Conservation (phyloP, 2,329 filamentous ascomycete species). For the Phoma sp. region DNA sequence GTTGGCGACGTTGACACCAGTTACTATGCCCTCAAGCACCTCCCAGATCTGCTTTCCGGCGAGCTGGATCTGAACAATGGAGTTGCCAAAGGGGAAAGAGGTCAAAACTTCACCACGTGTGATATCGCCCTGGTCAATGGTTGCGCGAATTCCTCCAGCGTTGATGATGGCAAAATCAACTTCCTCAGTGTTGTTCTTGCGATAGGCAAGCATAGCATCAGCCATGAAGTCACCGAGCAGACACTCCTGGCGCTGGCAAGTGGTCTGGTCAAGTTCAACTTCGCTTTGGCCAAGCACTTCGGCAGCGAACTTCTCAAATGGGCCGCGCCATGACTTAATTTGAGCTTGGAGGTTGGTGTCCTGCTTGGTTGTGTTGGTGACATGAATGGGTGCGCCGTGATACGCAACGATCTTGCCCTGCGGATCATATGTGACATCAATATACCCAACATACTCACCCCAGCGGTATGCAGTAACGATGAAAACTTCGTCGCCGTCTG, state of each 20-base stretch:
- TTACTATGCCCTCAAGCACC: slow-evolving; percentile 66
- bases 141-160: slow-evolving; percentile 69
- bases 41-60: slow-evolving; percentile 63
- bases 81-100: slow-evolving; percentile 71
- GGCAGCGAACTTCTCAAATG: slow-evolving; percentile 67
- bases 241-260: slow-evolving; percentile 67
- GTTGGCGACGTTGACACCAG: slow-evolving; percentile 63
- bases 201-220: slow-evolving; percentile 68
- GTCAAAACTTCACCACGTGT: slow-evolving; percentile 70
- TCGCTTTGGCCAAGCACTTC: slow-evolving; percentile 64
- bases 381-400: slow-evolving; percentile 68
- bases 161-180: slow-evolving; percentile 69
- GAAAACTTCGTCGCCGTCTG: slow-evolving; percentile 71
- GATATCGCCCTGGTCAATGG: slow-evolving; percentile 67
- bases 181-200: slow-evolving; percentile 56
- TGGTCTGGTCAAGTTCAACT: slow-evolving; percentile 65
- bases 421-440: slow-evolving; percentile 69
- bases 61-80: slow-evolving; percentile 65
- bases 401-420: slow-evolving; percentile 69
- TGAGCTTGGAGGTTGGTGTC: slow-evolving; percentile 65
- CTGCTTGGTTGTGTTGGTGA: slow-evolving; percentile 67
- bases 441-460: slow-evolving; percentile 73
- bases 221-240: slow-evolving; percentile 53
- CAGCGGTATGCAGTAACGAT: slow-evolving; percentile 72
- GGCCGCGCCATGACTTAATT: slow-evolving; percentile 65